Evolutionary conservation across 768 basidiomycete species (phyloP), one percentile per base, ranked within the genome.

Genomic region (Suillus cothurnatus): DNA sequence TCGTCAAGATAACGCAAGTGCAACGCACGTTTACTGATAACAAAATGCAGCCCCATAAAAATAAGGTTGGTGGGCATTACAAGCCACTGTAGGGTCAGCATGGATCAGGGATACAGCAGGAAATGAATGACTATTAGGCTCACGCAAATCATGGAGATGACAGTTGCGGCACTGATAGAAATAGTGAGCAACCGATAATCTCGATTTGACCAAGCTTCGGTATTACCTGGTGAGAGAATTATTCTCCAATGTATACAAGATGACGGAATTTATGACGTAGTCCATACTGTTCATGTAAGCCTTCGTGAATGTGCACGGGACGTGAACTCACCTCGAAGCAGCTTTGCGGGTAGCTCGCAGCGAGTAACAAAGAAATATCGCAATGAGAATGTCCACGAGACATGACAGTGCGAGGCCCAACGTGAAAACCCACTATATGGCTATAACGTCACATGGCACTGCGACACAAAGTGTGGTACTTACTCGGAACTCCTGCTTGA

Each of bases 221-320:
- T 12, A 28, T 31, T 56, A 82, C 81, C 81, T 81, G 34, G 86
- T 86, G 36, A 86, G 65, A 9, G 81, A 72, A 63, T 85, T 85
- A 41, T 80, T 85, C 69, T 87, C 86, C 52, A 86, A 81, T 0
- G 84, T 81, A 66, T 86, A 86, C 1, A 84, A 67, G 47, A 86
- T 82, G 55, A 86, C 75, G 0, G 75, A 70, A 63, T 85, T 80
- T 28, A 87, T 77, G 31, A 86, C 67, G 9, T 80, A 79, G 64
- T 85, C 82, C 69, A 86, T 67, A 61, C 84, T 85, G 64, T 32
- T 23, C 8, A 0, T 62, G 39, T 19, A 57, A 31, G 45, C 36
- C 7, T 1, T 41, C 15, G 21, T 38, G 28, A 11, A 3, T 21
- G 9, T 39, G 12, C 28, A 23, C 2, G 34, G 3, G 50, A 9